Evolutionary conservation across 768 basidiomycete genomes (phyloP).

Genomic region (Gloeopeniophorella convolvens): DNA sequence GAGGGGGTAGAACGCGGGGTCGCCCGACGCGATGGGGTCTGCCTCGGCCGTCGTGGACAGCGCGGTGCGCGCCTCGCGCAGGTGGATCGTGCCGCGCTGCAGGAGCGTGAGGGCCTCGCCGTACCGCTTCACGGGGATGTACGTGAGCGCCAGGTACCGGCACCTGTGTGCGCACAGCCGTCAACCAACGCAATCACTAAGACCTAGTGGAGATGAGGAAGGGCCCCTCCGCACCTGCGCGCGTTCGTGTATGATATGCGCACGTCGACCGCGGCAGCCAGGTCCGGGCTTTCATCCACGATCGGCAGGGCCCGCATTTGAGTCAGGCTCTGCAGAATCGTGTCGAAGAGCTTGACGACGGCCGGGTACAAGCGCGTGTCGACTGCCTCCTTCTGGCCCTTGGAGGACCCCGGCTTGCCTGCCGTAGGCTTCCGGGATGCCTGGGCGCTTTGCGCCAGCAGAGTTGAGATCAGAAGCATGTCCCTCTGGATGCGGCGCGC

Average conservation of each 20-base stretch:
- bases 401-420: conserved; percentile 19
- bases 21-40: conserved; percentile 39
- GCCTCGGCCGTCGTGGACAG: conserved; percentile 43
- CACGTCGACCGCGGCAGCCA: conserved; percentile 72
- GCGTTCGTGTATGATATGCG: conserved; percentile 70
- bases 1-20: conserved; percentile 52
- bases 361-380: conserved; percentile 78
- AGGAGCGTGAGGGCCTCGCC: conserved; percentile 66
- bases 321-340: conserved; percentile 74
- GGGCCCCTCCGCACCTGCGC: conserved; percentile 50
- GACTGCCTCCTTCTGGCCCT: conserved; percentile 41
- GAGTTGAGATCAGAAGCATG: conserved; percentile 65
- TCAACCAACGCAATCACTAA: conserved; percentile 4
- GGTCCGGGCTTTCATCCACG: conserved; percentile 83
- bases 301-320: conserved; percentile 80
- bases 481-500: conserved; percentile 86
- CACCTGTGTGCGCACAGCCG: conserved; percentile 39
- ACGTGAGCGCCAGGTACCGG: conserved; percentile 70
- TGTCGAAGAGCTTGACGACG: conserved; percentile 83
- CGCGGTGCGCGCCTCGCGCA: conserved; percentile 62
- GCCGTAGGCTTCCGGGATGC: conserved; percentile 22
- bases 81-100: conserved; percentile 63
- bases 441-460: conserved; percentile 37
- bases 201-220: background rate
- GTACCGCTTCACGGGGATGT: conserved; percentile 61